phyloP scores from a whole-genome alignment of 352 stramenopile genomes.

The Pythium sp. region DNA sequence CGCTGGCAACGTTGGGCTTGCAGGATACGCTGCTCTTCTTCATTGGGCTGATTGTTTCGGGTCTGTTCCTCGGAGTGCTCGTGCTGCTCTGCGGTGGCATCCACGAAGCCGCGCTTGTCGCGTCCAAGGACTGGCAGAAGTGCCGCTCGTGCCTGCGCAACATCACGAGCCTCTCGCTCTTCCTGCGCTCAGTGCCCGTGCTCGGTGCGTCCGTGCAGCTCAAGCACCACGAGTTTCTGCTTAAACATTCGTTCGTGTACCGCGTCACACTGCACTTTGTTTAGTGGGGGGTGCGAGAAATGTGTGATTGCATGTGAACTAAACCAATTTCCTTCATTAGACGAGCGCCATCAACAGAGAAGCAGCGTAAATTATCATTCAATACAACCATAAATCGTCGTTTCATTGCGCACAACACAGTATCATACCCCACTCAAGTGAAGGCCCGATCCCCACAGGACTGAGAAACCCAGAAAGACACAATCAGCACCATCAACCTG shows the following conservation, averaged over 20 bases:
- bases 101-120: constrained; percentile 47
- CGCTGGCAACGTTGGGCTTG: constrained; percentile 49
- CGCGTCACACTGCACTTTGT: constrained; percentile 79
- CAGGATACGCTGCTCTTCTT: constrained; percentile 63
- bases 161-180: constrained; percentile 82
- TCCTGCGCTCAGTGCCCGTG: constrained; percentile 68
- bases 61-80: constrained; percentile 56
- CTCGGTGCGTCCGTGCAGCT: constrained; percentile 61
- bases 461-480: background rate
- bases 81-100: constrained; percentile 61
- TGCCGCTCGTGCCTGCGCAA: constrained; percentile 72
- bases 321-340: background rate
- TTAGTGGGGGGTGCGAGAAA: constrained; percentile 10
- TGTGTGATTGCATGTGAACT: constrained; percentile 3
- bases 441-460: too few species aligned
- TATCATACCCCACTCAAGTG: too few species aligned
- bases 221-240: constrained; percentile 77
- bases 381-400: background rate
- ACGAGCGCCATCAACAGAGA: background rate
- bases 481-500: background rate
- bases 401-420: background rate
- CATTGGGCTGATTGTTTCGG: constrained; percentile 37
- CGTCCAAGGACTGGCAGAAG: constrained; percentile 71
- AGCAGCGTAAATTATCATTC: constrained; percentile 7
- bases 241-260: constrained; percentile 82